Conservation (phyloP, 768 basidiomycete species). For the Lyophyllum semitale region DNA sequence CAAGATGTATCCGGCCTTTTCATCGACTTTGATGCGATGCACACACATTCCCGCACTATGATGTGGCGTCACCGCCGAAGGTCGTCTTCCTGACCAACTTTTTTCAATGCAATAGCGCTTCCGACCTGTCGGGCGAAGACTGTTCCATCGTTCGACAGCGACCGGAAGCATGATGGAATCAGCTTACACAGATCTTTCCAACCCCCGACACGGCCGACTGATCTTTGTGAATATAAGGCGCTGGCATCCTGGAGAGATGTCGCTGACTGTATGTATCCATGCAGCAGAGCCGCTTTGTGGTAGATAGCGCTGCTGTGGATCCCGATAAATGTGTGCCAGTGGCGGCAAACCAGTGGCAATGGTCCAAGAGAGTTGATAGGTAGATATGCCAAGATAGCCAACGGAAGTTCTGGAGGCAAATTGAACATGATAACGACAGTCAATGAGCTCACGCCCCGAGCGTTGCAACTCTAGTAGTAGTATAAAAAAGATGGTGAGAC, state of each 20-base stretch:
- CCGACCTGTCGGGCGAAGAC: slow-evolving; percentile 35
- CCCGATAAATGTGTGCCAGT: slow-evolving; percentile 49
- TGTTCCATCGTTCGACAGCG: background rate
- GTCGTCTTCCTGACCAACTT: slow-evolving; percentile 57
- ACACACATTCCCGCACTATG: slow-evolving; percentile 38
- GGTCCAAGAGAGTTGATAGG: slow-evolving; percentile 43
- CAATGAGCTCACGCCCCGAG: background rate
- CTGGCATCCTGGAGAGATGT: slow-evolving; percentile 31
- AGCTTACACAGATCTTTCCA: slow-evolving; percentile 69
- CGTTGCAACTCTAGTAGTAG: background rate
- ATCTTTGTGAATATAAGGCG: slow-evolving; percentile 30
- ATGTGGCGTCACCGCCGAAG: slow-evolving; percentile 39
- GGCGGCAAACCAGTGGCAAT: slow-evolving; percentile 38
- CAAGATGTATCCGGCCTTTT: slow-evolving; percentile 58
- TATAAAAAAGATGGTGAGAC: too few relatives aligned
- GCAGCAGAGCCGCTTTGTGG: slow-evolving; percentile 54
- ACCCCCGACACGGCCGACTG: slow-evolving; percentile 35
- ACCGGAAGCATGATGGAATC: background rate
- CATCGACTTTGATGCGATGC: slow-evolving; percentile 80
- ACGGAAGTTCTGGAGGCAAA: slow-evolving; percentile 60
- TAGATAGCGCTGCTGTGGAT: slow-evolving; percentile 56
- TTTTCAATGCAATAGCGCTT: slow-evolving; percentile 44
- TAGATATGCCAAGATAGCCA: slow-evolving; percentile 52
- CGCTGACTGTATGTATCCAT: slow-evolving; percentile 42
- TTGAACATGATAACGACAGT: slow-evolving; percentile 32